A percentile compares a stretch with the other conserved stretches of the same genome.
These are phyloP conservation scores for Hemerocallis citrina DNA, from an alignment of 106 monocot genomes.

Conservation along the genomic window DNA sequence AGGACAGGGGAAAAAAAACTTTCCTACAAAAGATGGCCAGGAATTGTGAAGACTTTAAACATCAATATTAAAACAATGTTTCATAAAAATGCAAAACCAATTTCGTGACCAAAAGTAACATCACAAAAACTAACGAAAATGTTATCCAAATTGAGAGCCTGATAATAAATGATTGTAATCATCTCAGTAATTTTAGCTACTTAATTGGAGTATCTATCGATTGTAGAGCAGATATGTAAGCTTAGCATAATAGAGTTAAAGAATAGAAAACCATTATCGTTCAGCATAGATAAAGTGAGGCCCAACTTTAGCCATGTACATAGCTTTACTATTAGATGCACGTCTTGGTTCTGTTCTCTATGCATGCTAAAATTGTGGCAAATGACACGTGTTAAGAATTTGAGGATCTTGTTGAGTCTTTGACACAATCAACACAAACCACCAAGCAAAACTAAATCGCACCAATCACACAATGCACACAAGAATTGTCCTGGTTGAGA, in stretches of 20 bases:
- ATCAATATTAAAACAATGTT: not conserved
- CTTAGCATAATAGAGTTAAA: too few species aligned
- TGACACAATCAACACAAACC: too few species aligned
- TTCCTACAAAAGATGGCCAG: constrained; percentile 27
- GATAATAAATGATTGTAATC: too few species aligned
- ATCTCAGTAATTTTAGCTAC: too few species aligned
- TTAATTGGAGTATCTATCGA: too few species aligned
- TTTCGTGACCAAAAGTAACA: not conserved
- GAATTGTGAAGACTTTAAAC: not conserved
- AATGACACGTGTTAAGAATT: not conserved
- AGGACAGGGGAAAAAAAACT: constrained; percentile 43
- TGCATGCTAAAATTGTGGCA: not conserved
- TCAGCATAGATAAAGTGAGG: not conserved
- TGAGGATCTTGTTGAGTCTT: too few species aligned
- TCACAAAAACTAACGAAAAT: too few species aligned
- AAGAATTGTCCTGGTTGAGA: too few species aligned
- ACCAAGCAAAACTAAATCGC: too few species aligned
- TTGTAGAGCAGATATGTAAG: too few species aligned
- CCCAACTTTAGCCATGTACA: not conserved
- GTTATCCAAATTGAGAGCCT: too few species aligned
- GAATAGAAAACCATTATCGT: not conserved
- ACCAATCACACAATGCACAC: too few species aligned
- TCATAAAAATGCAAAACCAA: not conserved
- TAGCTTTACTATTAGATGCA: not conserved
- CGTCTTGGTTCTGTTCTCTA: not conserved